These are phyloP conservation scores for Hibiscus mutabilis DNA, from an alignment of 345 rosid genomes.

Conservation along the genomic window DNA sequence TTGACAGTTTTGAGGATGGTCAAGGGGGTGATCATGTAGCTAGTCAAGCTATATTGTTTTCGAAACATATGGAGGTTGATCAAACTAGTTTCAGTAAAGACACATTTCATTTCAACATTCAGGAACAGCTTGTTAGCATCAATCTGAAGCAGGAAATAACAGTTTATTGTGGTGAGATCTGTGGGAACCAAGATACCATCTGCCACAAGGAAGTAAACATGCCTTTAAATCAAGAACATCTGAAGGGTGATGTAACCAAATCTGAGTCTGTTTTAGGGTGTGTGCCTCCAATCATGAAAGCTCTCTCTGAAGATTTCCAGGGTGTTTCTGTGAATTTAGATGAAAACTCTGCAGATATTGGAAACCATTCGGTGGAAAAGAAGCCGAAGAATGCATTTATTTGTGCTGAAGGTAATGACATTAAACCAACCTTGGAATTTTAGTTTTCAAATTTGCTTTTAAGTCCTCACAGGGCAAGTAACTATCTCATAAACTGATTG, in stretches of 20 bases:
- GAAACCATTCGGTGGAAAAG: conserved; percentile 17
- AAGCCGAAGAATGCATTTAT: conserved; percentile 14
- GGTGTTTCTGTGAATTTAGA: conserved; percentile 18
- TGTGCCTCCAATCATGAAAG: background rate
- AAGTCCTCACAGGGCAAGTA: background rate
- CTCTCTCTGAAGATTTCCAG: conserved; percentile 6
- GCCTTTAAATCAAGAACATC: background rate
- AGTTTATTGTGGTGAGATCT: conserved; percentile 22
- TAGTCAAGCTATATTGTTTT: conserved; percentile 17
- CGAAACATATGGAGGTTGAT: conserved; percentile 20
- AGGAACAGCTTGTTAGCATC: conserved; percentile 6
- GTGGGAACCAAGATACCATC: conserved; percentile 19
- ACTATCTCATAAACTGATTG: background rate
- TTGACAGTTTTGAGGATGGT: conserved; percentile 48
- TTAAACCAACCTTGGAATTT: background rate
- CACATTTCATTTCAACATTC: conserved; percentile 6
- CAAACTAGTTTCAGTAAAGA: conserved; percentile 21
- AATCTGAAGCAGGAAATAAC: conserved; percentile 12
- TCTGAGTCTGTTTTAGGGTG: background rate
- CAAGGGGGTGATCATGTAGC: conserved; percentile 20
- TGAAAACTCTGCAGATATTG: conserved; percentile 14
- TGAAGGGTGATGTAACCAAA: background rate
- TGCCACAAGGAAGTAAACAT: conserved; percentile 24
- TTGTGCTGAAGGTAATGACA: conserved; percentile 34
- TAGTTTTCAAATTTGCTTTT: background rate